Evolutionary conservation across 192 early-diverging fungal species (phyloP).

Genomic region (Thamnidium elegans): DNA sequence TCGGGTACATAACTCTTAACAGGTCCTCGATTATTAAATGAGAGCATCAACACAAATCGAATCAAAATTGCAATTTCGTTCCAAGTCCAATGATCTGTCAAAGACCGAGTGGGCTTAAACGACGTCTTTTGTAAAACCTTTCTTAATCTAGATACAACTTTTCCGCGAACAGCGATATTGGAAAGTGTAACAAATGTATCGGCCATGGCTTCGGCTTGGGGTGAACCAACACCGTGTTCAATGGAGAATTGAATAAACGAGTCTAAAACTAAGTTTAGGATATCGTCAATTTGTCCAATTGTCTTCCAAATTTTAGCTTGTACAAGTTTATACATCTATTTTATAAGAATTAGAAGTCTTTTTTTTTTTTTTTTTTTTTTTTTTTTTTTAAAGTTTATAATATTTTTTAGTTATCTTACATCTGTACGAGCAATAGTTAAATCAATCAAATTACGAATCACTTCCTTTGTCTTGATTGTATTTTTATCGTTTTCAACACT

Average conservation of each 20-base stretch:
- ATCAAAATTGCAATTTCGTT: constrained; percentile 89
- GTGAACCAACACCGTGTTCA: constrained; percentile 74
- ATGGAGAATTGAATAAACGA: constrained; percentile 77
- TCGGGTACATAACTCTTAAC: constrained; percentile 83
- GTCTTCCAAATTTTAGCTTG: constrained; percentile 84
- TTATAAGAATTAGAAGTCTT: neutral
- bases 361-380: neutral
- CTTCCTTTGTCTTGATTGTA: constrained; percentile 65
- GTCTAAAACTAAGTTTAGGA: constrained; percentile 79
- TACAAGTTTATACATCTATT: constrained; percentile 75
- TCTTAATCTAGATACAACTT: constrained; percentile 77
- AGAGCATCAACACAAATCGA: constrained; percentile 85
- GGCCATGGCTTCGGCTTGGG: constrained; percentile 79
- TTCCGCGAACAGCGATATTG: constrained; percentile 73
- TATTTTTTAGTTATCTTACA: constrained; percentile 26
- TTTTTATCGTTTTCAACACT: constrained; percentile 46
- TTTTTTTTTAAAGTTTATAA: too few species aligned
- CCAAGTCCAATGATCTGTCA: constrained; percentile 85
- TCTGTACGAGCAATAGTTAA: constrained; percentile 79
- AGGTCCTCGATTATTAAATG: constrained; percentile 75
- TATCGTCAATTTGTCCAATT: constrained; percentile 74
- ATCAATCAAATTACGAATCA: constrained; percentile 76
- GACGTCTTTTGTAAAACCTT: constrained; percentile 80
- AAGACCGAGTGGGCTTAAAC: constrained; percentile 60
- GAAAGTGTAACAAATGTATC: constrained; percentile 86